Evolutionary conservation across 2,329 filamentous ascomycete genomes (phyloP).

Genomic region (Fusarium sp.): DNA sequence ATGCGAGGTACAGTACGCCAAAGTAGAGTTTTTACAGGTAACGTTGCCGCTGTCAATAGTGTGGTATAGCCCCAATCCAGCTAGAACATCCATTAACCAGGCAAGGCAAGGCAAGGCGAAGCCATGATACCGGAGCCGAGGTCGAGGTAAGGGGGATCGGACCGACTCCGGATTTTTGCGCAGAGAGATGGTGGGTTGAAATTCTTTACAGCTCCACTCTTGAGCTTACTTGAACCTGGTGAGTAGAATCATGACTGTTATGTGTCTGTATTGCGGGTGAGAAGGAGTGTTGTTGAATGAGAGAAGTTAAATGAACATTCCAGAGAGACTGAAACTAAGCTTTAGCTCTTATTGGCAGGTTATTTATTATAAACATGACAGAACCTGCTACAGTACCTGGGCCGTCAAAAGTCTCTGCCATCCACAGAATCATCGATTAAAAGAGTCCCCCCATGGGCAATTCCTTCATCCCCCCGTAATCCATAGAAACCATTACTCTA

Average conservation of each 20-base stretch:
- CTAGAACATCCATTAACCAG: too few relatives aligned
- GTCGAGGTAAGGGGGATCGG: constrained; percentile 27
- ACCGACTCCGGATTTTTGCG: constrained; percentile 34
- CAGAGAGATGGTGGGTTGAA: constrained; percentile 27
- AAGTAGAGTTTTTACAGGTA: not conserved
- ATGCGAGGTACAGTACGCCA: not conserved
- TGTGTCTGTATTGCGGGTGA: not conserved
- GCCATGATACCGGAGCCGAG: constrained; percentile 16
- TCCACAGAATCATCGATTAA: constrained; percentile 2
- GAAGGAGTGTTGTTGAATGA: not conserved
- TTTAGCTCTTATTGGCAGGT: constrained; percentile 15
- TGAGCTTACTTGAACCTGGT: constrained; percentile 26
- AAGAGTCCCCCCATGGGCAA: constrained; percentile 31
- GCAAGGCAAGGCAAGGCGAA: not conserved
- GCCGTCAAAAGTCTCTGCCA: constrained; percentile 2
- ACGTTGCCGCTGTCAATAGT: constrained; percentile 3
- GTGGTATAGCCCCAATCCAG: not conserved
- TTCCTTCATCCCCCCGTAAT: constrained; percentile 18
- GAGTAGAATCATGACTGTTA: constrained; percentile 7
- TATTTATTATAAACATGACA: not conserved
- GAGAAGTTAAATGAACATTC: not conserved
- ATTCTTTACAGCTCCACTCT: constrained; percentile 32
- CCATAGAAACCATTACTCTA: constrained; percentile 23
- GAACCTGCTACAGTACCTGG: not conserved
- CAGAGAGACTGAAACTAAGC: not conserved